Evolutionary conservation across 108 stramenopile species (phyloP), one percentile per base, ranked within the genome.

Genomic region (Cyclotella choctawhatcheeana): DNA sequence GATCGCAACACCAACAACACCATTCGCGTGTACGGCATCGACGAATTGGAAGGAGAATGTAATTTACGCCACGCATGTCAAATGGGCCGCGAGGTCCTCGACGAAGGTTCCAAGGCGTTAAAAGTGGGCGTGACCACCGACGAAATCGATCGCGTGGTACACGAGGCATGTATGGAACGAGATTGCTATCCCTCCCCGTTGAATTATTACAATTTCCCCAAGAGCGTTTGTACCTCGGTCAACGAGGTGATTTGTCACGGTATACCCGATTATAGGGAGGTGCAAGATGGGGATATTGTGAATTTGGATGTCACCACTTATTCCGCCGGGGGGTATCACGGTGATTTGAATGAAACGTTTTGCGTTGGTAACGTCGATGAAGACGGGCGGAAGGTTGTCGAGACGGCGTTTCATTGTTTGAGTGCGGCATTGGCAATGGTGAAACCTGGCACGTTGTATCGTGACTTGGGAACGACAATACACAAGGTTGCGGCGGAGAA

Each of bases 191-290:
- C 99, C 7, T 92, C 92, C 24, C 98, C 99, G 2, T 72, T 99
- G 54, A 99, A 98, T 82, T 99, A 99, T 79, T 95, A 96, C 75
- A 93, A 96, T 50, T 97, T 97, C 68, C 98, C 99, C 26, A 99
- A 99, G 83, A 82, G 81, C 27, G 95, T 98, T 4, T 99, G 99
- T 73, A 98, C 97, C 0, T 88, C 85, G 29, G 94, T 99, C 63
- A 99, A 99, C 73, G 99, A 99, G 86, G 91, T 97, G 12, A 94
- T 97, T 85, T 97, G 96, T 83, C 96, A 97, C 44, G 96, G 96
- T 3, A 97, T 97, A 60, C 96, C 96, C 10, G 96, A 97, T 62
- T 89, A 87, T 71, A 60, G 93, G 21, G 89, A 95, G 72, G 68
- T 99, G 17, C 77, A 93, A 66, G 97, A 98, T 69, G 99, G 99